Evolutionary conservation across 768 basidiomycete species (phyloP), one percentile per base, ranked within the genome.

Genomic region (Lanmaoa pseudosensibilis): DNA sequence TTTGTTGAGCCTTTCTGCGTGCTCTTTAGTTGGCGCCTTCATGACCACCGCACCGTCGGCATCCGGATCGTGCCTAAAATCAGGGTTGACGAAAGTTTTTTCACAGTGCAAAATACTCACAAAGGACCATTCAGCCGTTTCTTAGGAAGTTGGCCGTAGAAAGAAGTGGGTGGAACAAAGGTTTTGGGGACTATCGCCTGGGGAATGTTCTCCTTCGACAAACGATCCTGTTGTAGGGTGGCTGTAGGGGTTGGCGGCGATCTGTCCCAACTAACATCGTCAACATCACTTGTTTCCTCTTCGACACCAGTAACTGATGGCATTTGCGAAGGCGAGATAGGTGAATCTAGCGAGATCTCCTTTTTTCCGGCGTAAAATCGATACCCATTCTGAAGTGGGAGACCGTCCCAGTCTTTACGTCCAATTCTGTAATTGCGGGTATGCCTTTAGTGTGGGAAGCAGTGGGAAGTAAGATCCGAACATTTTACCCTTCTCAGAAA

Each of bases 41-140:
- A 99, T 91, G 5, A 98, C 87, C 9, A 98, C 73, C 0, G 94
- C 94, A 4, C 83, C 87, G 50, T 85, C 82, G 1, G 80, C 83
- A 6, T 80, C 71, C 3, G 96, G 92, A 67, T 96, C 86, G 69
- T 93, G 86, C 55, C 91, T 93, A 41, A 34, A 40, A 40, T 19
- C 37, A 15, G 6, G 44, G 38, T 43, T 40, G 46, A 48, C 18
- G 7, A 49, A 33, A 27, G 15, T n/a, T 8, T 10, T 45, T n/a
- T 34, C 15, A n/a, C 5, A 21, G 21, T 13, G 9, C 10, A 33
- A 12, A 37, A 48, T 40, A 8, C 67, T 61, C 13, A 67, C 66
- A 67, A 56, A 19, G 66, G 67, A 19, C 52, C 52, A 43, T 63
- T 70, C 13, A 55, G 34, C 50, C 65, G 75, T 54, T 68, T 73